These are phyloP conservation scores for Galerina marginata DNA, from an alignment of 768 basidiomycete genomes.

Conservation along the genomic window DNA sequence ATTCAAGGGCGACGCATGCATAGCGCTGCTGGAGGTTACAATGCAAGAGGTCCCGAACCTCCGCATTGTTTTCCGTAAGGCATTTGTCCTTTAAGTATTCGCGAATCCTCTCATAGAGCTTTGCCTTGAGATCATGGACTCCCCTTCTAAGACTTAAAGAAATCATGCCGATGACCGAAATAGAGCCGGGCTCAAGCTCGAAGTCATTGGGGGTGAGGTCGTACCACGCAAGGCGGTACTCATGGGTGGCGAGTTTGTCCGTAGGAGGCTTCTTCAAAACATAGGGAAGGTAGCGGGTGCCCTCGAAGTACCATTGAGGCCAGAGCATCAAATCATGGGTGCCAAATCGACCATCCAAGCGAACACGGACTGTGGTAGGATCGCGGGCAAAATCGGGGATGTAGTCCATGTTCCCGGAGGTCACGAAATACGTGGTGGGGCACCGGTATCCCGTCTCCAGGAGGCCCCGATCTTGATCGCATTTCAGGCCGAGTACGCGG, in stretches of 20 bases:
- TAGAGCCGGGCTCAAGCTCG: background rate
- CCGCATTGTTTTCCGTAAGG: background rate
- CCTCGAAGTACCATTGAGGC: slow-evolving; percentile 14
- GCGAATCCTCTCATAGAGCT: background rate
- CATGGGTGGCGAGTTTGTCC: background rate
- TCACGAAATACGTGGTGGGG: background rate
- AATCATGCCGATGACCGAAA: background rate
- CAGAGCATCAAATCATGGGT: slow-evolving; percentile 8
- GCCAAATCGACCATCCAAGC: slow-evolving; percentile 4
- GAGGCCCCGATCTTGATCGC: background rate
- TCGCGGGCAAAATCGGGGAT: slow-evolving; percentile 5
- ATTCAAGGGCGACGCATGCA: background rate
- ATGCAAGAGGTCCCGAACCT: background rate
- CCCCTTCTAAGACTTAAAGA: background rate
- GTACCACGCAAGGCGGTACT: slow-evolving; percentile 8
- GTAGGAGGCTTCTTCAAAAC: background rate
- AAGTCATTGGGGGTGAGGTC: background rate
- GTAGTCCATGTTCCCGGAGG: slow-evolving; percentile 8
- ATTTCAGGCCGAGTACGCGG: background rate
- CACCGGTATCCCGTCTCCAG: too few relatives aligned
- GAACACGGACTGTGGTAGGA: background rate
- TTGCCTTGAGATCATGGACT: background rate
- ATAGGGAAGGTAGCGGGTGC: slow-evolving; percentile 9
- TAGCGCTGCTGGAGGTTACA: background rate
- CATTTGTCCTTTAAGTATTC: background rate